Evolutionary conservation across 2,329 filamentous ascomycete species (phyloP).

Genomic region (Blumeria hordei): DNA sequence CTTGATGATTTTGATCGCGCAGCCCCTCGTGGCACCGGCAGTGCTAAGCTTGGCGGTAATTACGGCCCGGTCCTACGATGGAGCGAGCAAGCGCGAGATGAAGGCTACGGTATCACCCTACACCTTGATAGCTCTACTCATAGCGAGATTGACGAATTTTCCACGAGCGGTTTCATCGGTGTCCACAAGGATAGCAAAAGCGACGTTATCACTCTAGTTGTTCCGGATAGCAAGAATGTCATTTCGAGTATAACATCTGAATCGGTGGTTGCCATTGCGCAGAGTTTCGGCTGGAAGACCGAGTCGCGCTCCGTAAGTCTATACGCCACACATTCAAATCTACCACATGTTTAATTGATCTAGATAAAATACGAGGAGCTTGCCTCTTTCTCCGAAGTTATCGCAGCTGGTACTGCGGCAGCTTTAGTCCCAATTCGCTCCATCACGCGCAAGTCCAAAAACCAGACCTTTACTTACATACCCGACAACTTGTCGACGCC

Average conservation of each 20-base stretch:
- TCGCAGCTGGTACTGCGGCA: slow-evolving; percentile 80
- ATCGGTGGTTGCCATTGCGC: slow-evolving; percentile 51
- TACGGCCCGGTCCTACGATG: slow-evolving; percentile 79
- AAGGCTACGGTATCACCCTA: slow-evolving; percentile 83
- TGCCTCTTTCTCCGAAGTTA: slow-evolving; percentile 42
- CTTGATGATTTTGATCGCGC: slow-evolving; percentile 84
- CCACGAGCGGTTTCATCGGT: slow-evolving; percentile 80
- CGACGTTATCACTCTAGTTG: slow-evolving; percentile 26
- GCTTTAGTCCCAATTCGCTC: slow-evolving; percentile 78
- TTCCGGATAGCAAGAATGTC: slow-evolving; percentile 70
- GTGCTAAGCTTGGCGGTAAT: slow-evolving; percentile 88
- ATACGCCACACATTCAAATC: background rate
- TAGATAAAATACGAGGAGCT: too few species aligned
- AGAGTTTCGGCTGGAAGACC: slow-evolving; percentile 60
- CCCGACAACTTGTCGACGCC: slow-evolving; percentile 35
- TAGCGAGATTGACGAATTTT: slow-evolving; percentile 84
- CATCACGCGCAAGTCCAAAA: slow-evolving; percentile 42
- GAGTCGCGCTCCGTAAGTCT: slow-evolving; percentile 42
- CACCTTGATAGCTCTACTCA: slow-evolving; percentile 72
- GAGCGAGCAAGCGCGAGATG: slow-evolving; percentile 54
- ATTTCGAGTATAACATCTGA: slow-evolving; percentile 73
- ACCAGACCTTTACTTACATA: slow-evolving; percentile 31
- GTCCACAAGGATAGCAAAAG: slow-evolving; percentile 28
- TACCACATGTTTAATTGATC: too few species aligned
- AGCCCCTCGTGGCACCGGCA: slow-evolving; percentile 73